A percentile compares a stretch with the other conserved stretches of the same genome.
These are phyloP conservation scores for Aspergillus hortae DNA, from an alignment of 2,329 filamentous ascomycete species.

Conservation along the genomic window DNA sequence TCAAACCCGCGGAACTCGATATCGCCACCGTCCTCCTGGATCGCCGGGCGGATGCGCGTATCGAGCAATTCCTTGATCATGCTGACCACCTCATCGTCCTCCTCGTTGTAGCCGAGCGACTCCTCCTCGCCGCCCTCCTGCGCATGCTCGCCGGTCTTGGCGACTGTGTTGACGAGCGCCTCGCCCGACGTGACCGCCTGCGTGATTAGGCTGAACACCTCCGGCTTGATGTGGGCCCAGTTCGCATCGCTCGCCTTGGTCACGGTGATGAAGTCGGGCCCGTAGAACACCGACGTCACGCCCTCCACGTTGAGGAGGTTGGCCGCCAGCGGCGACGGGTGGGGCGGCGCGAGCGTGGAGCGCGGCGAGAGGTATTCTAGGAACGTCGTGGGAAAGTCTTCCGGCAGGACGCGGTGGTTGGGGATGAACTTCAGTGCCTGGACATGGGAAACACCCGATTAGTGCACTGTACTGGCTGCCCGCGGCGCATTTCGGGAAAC, in stretches of 20 bases:
- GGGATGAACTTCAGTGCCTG: conserved; percentile 87
- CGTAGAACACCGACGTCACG: conserved; percentile 92
- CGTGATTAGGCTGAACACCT: conserved; percentile 92
- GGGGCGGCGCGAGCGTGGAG: conserved; percentile 79
- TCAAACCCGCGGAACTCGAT: conserved; percentile 93
- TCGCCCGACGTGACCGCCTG: conserved; percentile 84
- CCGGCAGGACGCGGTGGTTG: conserved; percentile 79
- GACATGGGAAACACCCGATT: not conserved
- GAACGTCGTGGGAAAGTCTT: conserved; percentile 68
- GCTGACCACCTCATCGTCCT: conserved; percentile 88
- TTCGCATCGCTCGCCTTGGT: conserved; percentile 84
- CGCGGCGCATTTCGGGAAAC: conserved; percentile 15
- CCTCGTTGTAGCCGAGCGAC: conserved; percentile 76
- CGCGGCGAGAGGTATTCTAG: conserved; percentile 90
- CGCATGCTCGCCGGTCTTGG: conserved; percentile 55
- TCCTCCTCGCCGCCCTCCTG: conserved; percentile 56
- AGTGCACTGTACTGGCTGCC: not conserved
- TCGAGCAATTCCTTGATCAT: conserved; percentile 99
- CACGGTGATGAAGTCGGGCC: conserved; percentile 92
- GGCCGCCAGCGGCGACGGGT: conserved; percentile 86
- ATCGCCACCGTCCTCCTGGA: conserved; percentile 96
- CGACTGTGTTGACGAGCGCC: conserved; percentile 69
- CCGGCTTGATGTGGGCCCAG: conserved; percentile 93
- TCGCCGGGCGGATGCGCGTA: conserved; percentile 88
- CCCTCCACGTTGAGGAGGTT: conserved; percentile 91